These are phyloP conservation scores for Didymosphaeria variabile DNA, from an alignment of 2,329 filamentous ascomycete genomes.

Conservation along the genomic window DNA sequence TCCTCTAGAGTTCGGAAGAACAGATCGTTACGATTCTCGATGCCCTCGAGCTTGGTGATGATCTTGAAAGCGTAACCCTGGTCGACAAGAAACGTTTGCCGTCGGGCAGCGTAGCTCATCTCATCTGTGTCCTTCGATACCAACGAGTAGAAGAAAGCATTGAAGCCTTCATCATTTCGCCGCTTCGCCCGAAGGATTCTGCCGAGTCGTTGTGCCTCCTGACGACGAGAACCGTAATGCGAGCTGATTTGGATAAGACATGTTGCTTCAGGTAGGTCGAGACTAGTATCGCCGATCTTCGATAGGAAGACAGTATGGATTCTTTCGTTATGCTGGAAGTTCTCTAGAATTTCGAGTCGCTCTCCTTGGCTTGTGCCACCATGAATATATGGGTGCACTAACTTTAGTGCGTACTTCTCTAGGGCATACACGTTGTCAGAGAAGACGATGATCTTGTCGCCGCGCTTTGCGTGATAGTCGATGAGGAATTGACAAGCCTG, in stretches of 20 bases:
- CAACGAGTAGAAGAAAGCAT: conserved; percentile 97
- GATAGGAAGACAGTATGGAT: conserved; percentile 95
- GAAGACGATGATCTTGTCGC: conserved; percentile 98
- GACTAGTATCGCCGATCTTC: conserved; percentile 98
- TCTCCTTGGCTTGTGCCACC: conserved; percentile 87
- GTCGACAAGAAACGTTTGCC: conserved; percentile 96
- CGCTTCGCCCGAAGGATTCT: conserved; percentile 94
- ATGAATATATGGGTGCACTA: conserved; percentile 90
- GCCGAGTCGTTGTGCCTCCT: conserved; percentile 92
- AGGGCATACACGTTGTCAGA: conserved; percentile 97
- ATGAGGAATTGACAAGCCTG: conserved; percentile 98
- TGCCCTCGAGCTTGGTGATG: conserved; percentile 92
- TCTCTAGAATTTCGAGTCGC: conserved; percentile 85
- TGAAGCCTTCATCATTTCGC: conserved; percentile 97
- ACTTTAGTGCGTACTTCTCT: conserved; percentile 81
- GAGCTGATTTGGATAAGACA: conserved; percentile 97
- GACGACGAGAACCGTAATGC: conserved; percentile 94
- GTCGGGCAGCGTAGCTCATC: conserved; percentile 97
- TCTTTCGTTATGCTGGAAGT: conserved; percentile 91
- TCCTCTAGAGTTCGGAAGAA: conserved; percentile 82
- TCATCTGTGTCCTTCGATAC: conserved; percentile 98
- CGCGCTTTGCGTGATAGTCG: conserved; percentile 92
- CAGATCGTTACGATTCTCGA: conserved; percentile 82
- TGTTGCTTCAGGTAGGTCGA: conserved; percentile 94
- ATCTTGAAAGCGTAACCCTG: conserved; percentile 99